These are phyloP conservation scores for Boletus pseudopeckii DNA, from an alignment of 768 basidiomycete genomes.

Conservation along the genomic window DNA sequence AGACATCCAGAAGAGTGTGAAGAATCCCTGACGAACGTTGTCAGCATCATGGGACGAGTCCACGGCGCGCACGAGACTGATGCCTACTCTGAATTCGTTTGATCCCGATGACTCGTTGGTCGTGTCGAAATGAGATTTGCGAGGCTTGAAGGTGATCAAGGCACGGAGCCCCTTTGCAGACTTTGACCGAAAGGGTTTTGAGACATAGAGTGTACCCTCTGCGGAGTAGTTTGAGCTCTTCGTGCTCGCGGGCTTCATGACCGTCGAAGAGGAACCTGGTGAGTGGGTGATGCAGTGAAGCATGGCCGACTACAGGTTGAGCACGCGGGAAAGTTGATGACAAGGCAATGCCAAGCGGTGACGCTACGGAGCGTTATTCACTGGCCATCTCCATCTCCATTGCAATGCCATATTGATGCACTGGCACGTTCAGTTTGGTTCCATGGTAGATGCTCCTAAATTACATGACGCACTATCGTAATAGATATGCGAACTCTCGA, in stretches of 20 bases:
- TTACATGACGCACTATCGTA: too few relatives aligned
- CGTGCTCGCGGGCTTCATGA: slow-evolving; percentile 14
- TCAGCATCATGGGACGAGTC: slow-evolving; percentile 5
- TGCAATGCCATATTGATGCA: background rate
- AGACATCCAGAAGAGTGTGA: slow-evolving; percentile 90
- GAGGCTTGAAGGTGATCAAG: slow-evolving; percentile 80
- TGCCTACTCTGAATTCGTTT: slow-evolving; percentile 78
- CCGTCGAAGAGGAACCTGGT: background rate
- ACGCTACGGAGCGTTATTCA: too few relatives aligned
- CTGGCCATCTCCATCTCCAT: too few relatives aligned
- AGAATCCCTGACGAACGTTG: slow-evolving; percentile 67
- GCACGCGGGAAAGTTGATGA: slow-evolving; percentile 12
- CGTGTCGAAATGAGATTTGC: slow-evolving; percentile 83
- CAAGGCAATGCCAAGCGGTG: background rate
- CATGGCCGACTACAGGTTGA: background rate
- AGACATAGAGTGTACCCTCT: slow-evolving; percentile 69
- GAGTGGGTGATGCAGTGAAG: slow-evolving; percentile 1
- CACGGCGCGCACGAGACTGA: background rate
- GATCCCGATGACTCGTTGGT: slow-evolving; percentile 65
- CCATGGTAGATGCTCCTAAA: too few relatives aligned
- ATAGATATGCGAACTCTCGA: background rate
- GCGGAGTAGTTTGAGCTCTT: slow-evolving; percentile 39
- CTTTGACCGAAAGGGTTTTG: slow-evolving; percentile 71
- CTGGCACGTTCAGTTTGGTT: too few relatives aligned
- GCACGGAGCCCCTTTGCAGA: slow-evolving; percentile 77